Evolutionary conservation across 2,329 filamentous ascomycete species (phyloP), one percentile per base, ranked within the genome.

Genomic region (Aspergillus sp.): DNA sequence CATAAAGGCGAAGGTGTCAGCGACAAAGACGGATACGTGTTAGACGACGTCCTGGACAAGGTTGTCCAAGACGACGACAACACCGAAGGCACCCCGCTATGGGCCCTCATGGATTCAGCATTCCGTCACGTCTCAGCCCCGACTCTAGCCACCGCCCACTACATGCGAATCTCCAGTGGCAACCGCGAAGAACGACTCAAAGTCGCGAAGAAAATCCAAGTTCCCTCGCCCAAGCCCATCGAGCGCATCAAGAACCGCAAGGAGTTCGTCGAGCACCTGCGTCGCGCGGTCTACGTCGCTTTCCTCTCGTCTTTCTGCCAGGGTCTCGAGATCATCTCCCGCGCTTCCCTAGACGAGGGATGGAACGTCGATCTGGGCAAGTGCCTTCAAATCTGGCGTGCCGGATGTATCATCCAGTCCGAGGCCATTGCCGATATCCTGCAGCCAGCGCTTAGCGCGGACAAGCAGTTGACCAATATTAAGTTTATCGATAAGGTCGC

Each of bases 351-450:
- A 38, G 69, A 78, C 27, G 74, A 85, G 58, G 71, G 74, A 27
- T 87, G 84, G 83, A 69, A 66, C 20, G 62, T 74, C 33, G 62
- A 73, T 48, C 62, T 72, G 10, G 61, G 63, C 3, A 60, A 66
- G 13, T 69, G 71, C 41, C 52, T 74, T 17, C 70, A 72, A 58
- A 82, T 87, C 53, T 87, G 84, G 84, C 77, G 82, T 2, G 80
- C 75, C 0, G 84, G 85, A 6, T 87, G 84, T 64, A 87, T 88
- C 63, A 87, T 88, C 59, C 79, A 83, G 57, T 77, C 80, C 1
- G 83, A 86, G 53, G 74, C 80, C 54, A 83, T 88, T 50, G 76
- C 77, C 3, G 76, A 83, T 44, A 63, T 87, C 25, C 71, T 87
- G 20, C 61, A 69, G 57, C 64, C 66, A 0, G 53, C 58, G 0